Conservation (phyloP, 2,329 filamentous ascomycete species). For the Clonostachys rosea region DNA sequence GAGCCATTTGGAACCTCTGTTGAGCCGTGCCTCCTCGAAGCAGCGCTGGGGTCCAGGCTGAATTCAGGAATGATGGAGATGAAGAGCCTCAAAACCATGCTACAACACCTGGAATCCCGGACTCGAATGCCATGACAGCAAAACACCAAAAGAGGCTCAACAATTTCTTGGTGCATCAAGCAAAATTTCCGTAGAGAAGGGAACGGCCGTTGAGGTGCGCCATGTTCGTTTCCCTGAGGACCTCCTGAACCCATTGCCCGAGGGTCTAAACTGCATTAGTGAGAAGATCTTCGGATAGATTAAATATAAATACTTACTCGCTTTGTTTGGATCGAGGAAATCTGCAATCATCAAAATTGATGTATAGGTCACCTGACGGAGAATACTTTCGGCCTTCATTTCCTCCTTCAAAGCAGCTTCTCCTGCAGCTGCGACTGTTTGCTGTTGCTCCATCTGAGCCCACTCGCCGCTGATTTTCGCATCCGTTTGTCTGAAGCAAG, state of each 20-base stretch:
- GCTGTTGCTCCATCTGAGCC: slow-evolving; percentile 66
- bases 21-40: slow-evolving; percentile 6
- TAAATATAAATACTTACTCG: slow-evolving; percentile 41
- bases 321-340: slow-evolving; percentile 72
- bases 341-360: slow-evolving; percentile 89
- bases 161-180: slow-evolving; percentile 68
- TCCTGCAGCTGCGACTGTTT: slow-evolving; percentile 59
- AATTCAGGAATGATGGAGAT: slow-evolving; percentile 83
- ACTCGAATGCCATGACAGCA: slow-evolving; percentile 87
- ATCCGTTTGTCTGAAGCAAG: slow-evolving; percentile 83
- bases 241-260: slow-evolving; percentile 11
- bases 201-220: slow-evolving; percentile 26
- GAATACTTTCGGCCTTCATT: slow-evolving; percentile 96
- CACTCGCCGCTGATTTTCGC: slow-evolving; percentile 84
- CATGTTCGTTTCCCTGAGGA: slow-evolving; percentile 5
- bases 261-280: slow-evolving; percentile 17
- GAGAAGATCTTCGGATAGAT: background rate
- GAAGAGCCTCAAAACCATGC: slow-evolving; percentile 81
- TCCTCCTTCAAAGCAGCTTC: slow-evolving; percentile 83
- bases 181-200: slow-evolving; percentile 77
- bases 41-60: slow-evolving; percentile 37
- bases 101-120: slow-evolving; percentile 84
- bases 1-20: slow-evolving; percentile 16
- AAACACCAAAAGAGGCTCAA: slow-evolving; percentile 87
- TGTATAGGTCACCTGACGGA: slow-evolving; percentile 87